Evolutionary conservation across 2,329 filamentous ascomycete species (phyloP).

Genomic region (Clarireedia monteithiana): DNA sequence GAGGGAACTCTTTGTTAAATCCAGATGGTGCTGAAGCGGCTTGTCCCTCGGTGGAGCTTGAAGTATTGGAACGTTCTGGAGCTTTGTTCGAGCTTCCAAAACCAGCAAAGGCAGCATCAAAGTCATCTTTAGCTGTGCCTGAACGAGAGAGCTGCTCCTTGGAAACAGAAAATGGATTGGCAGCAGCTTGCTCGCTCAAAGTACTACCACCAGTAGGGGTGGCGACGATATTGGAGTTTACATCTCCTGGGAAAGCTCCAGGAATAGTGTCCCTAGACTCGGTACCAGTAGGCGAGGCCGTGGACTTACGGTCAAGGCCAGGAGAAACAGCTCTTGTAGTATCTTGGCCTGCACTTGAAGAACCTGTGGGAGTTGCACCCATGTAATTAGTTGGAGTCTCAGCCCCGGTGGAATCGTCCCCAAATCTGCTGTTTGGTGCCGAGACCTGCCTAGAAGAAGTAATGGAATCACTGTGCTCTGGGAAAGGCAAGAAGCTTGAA

Average conservation of each 20-base stretch:
- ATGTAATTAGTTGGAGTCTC: conserved; percentile 33
- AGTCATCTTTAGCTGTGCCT: conserved; percentile 60
- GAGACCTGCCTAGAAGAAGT: conserved; percentile 74
- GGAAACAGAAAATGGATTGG: conserved; percentile 46
- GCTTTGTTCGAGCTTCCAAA: conserved; percentile 47
- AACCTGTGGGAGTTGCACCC: conserved; percentile 25
- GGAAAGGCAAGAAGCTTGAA: conserved; percentile 67
- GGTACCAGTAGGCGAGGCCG: conserved; percentile 22
- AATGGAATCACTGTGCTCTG: conserved; percentile 56
- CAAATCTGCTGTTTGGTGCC: conserved; percentile 59
- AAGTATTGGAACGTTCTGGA: conserved; percentile 41
- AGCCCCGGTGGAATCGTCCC: conserved; percentile 36
- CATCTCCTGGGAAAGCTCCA: conserved; percentile 45
- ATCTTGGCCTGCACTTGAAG: conserved; percentile 22
- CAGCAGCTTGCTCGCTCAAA: conserved; percentile 38
- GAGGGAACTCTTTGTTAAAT: conserved; percentile 79
- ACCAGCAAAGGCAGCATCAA: conserved; percentile 76
- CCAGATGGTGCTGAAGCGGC: conserved; percentile 39
- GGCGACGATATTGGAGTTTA: conserved; percentile 36
- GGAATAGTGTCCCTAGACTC: conserved; percentile 35
- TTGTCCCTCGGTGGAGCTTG: conserved; percentile 27
- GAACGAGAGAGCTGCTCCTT: conserved; percentile 40
- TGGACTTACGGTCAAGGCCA: conserved; percentile 25
- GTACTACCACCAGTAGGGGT: conserved; percentile 40
- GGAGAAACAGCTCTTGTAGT: conserved; percentile 23